Base-by-base conservation (phyloP, 495 filamentous ascomycete genomes). In the Podospora fimiseda region DNA sequence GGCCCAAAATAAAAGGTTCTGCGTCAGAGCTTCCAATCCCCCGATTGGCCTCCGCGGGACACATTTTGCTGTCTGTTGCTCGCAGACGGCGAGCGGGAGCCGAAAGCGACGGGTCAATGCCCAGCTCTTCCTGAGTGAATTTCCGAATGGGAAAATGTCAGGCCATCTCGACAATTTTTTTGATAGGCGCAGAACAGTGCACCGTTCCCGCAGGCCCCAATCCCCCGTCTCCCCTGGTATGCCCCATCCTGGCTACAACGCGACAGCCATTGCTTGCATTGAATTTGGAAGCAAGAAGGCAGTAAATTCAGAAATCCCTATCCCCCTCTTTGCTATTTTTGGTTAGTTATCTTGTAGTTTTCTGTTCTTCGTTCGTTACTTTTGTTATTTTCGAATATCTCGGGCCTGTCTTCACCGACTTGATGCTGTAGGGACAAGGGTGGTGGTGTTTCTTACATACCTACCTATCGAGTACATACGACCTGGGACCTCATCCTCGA, bases 1-100 rank as follows among this genome's bases (percentile, higher is more conserved):
- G 62, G 62, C 55, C 53, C 62, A 64, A 63, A 60, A 52, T 43
- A 52, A 19, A 56, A 52, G 49, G 43, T 21, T 53, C 56, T 65
- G 62, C 64, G 58, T 63, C 60, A 63, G 56, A 60, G 37, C 50
- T 49, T 23, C 27, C 49, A 54, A 51, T 21, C 27, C 52, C 60
- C 53, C 62, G 58, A 65, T 62, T 61, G 64, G 64, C 41, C 40
- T 56, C n/a, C n/a, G 42, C n/a, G n/a, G n/a, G n/a, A n/a, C 22
- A n/a, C 24, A n/a, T 42, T 39, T 42, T 42, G 24, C 50, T 47
- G 51, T 27, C 42, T 8, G 20, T 36, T 16, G 20, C 44, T 22
- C n/a, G 39, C 39, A 18, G 16, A n/a, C 39, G 14, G 39, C 16
- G 39, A 18, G 16, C 20, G 15, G 23, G 23, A 47, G 15, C 44